Percentiles rank a stretch among this genome's conserved stretches.
phyloP scores from a whole-genome alignment of 768 basidiomycete species.

The Gloeostereum incarnatum region DNA sequence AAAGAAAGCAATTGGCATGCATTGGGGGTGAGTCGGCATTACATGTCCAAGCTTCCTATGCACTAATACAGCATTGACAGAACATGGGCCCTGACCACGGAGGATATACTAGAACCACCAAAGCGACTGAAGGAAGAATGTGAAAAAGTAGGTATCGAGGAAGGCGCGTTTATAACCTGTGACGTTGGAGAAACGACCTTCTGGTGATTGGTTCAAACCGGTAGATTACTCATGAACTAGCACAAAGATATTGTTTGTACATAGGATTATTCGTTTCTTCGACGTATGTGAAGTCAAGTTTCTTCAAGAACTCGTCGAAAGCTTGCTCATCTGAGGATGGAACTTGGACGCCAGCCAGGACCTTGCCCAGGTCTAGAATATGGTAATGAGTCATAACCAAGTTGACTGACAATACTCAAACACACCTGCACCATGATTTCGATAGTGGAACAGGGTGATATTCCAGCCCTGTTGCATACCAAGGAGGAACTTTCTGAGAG shows the following conservation, averaged over 20 bases:
- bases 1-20: slow-evolving; percentile 3
- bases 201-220: too few relatives aligned
- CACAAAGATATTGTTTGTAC: slow-evolving; percentile 63
- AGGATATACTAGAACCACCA: slow-evolving; percentile 2
- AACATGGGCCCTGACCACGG: not conserved
- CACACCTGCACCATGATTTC: slow-evolving; percentile 94
- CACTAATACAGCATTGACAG: not conserved
- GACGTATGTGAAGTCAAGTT: slow-evolving; percentile 79
- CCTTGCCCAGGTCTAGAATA: slow-evolving; percentile 75
- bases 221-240: not conserved
- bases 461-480: slow-evolving; percentile 85
- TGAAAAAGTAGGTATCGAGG: slow-evolving; percentile 7
- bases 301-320: slow-evolving; percentile 68
- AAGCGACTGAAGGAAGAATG: not conserved
- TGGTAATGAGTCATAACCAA: slow-evolving; percentile 4
- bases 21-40: slow-evolving; percentile 6
- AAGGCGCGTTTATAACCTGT: not conserved
- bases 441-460: slow-evolving; percentile 94
- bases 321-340: slow-evolving; percentile 54
- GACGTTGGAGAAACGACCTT: slow-evolving; percentile 2
- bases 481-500: slow-evolving; percentile 82
- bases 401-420: slow-evolving; percentile 6
- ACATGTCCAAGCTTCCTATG: not conserved
- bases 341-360: slow-evolving; percentile 91
- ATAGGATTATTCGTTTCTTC: slow-evolving; percentile 91